phyloP scores from a whole-genome alignment of 495 filamentous ascomycete species.

The Hyaloscypha bicolor region DNA sequence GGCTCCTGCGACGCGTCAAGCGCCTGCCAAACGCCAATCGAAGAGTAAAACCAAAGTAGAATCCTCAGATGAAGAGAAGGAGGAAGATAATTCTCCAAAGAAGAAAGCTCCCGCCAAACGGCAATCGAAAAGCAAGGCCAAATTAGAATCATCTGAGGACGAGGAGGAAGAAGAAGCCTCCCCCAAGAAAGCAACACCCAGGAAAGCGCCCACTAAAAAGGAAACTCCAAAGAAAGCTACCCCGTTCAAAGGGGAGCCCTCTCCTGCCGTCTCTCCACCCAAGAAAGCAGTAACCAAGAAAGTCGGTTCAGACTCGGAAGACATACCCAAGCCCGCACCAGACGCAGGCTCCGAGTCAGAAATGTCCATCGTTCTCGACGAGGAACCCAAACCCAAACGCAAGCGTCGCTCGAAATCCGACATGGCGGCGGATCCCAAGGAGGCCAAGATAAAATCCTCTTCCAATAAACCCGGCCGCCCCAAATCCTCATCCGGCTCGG shows the following conservation, averaged over 20 bases:
- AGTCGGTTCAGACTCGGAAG: slow-evolving; percentile 18
- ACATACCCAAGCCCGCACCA: slow-evolving; percentile 22
- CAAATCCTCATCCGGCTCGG: slow-evolving; percentile 19
- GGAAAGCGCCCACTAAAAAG: slow-evolving; percentile 18
- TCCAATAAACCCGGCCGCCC: not conserved
- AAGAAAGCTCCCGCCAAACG: slow-evolving; percentile 13
- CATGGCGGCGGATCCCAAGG: slow-evolving; percentile 32
- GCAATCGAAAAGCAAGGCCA: slow-evolving; percentile 33
- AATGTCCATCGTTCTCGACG: slow-evolving; percentile 76
- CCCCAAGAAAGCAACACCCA: slow-evolving; percentile 30
- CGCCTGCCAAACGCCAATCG: slow-evolving; percentile 15
- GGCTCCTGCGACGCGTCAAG: slow-evolving; percentile 14
- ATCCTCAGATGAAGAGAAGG: slow-evolving; percentile 5
- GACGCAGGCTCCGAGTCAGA: slow-evolving; percentile 69
- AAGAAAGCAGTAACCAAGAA: slow-evolving; percentile 26
- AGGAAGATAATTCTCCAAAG: slow-evolving; percentile 13
- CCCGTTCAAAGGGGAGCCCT: not conserved
- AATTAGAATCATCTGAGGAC: slow-evolving; percentile 35
- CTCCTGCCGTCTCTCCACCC: slow-evolving; percentile 19
- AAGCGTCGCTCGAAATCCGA: slow-evolving; percentile 37
- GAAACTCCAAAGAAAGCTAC: slow-evolving; percentile 3
- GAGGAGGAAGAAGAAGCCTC: slow-evolving; percentile 34
- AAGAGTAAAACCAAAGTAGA: not conserved
- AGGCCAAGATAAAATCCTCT: slow-evolving; percentile 20
- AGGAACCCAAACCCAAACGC: slow-evolving; percentile 56